Percentiles rank a stretch among this genome's conserved stretches.
These are phyloP conservation scores for Paraphaeosphaeria sporulosa DNA, from an alignment of 2,329 filamentous ascomycete genomes.

Conservation along the genomic window DNA sequence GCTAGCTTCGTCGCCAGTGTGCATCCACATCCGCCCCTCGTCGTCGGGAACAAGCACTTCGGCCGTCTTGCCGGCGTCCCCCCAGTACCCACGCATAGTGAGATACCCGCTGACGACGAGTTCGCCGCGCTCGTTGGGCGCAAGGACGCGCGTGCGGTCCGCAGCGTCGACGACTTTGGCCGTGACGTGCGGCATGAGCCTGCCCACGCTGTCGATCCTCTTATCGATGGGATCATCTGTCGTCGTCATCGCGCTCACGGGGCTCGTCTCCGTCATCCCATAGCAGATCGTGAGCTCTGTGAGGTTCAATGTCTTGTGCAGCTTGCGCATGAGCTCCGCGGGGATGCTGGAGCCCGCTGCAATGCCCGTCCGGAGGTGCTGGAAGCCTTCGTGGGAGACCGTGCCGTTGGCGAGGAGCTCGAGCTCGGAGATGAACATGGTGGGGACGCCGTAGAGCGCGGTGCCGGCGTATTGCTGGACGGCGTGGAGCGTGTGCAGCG, in stretches of 20 bases:
- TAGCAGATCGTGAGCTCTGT: slow-evolving; percentile 91
- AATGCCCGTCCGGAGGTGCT: slow-evolving; percentile 83
- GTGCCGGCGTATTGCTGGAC: slow-evolving; percentile 70
- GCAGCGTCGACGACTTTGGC: slow-evolving; percentile 77
- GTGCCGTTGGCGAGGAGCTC: slow-evolving; percentile 71
- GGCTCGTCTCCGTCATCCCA: slow-evolving; percentile 91
- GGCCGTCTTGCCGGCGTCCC: slow-evolving; percentile 71
- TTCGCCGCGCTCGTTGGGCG: slow-evolving; percentile 75
- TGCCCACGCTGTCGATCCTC: slow-evolving; percentile 78
- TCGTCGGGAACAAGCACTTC: slow-evolving; percentile 70
- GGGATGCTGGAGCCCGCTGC: slow-evolving; percentile 89
- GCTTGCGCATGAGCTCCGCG: slow-evolving; percentile 76
- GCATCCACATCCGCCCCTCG: slow-evolving; percentile 77
- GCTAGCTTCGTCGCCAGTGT: slow-evolving; percentile 86
- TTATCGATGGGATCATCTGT: slow-evolving; percentile 77
- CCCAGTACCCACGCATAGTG: slow-evolving; percentile 91
- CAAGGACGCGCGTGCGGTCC: slow-evolving; percentile 67
- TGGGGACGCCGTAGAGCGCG: slow-evolving; percentile 86
- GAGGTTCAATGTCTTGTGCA: slow-evolving; percentile 78
- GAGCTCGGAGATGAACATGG: slow-evolving; percentile 92
- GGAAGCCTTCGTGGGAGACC: slow-evolving; percentile 60
- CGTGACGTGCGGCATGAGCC: slow-evolving; percentile 81
- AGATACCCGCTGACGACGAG: slow-evolving; percentile 84
- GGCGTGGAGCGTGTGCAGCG: slow-evolving; percentile 71
- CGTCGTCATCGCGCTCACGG: slow-evolving; percentile 79